These are phyloP conservation scores for Geoglossum glabrum DNA, from an alignment of 495 filamentous ascomycete species.

Conservation along the genomic window DNA sequence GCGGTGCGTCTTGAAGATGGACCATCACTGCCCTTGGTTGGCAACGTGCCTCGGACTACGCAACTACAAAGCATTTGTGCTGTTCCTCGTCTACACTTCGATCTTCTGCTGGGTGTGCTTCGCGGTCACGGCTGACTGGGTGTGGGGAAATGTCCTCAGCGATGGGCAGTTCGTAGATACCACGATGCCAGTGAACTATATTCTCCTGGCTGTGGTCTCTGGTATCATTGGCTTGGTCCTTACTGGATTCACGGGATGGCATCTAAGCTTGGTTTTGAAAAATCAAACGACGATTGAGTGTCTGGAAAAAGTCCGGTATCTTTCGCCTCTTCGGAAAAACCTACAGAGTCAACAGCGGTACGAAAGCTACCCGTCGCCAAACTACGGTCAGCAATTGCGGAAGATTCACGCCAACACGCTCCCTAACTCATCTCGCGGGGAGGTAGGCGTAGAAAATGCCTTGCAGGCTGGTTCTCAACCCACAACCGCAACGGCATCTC, in stretches of 20 bases:
- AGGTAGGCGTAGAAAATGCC: conserved; percentile 50
- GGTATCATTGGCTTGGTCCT: conserved; percentile 85
- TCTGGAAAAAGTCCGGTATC: conserved; percentile 82
- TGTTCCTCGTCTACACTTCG: conserved; percentile 83
- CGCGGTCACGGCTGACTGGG: conserved; percentile 47
- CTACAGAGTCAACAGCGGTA: conserved; percentile 36
- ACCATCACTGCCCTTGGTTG: conserved; percentile 97
- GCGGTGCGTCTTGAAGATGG: conserved; percentile 94
- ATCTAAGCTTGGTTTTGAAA: conserved; percentile 56
- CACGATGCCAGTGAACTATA: conserved; percentile 74
- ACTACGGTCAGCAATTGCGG: conserved; percentile 52
- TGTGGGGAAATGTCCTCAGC: conserved; percentile 58
- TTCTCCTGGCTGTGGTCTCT: conserved; percentile 63
- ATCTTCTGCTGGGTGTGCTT: conserved; percentile 75
- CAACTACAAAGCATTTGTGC: conserved; percentile 88
- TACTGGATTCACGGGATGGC: conserved; percentile 80
- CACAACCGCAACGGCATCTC: conserved; percentile 27
- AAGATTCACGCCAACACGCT: conserved; percentile 69
- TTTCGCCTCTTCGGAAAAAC: conserved; percentile 51
- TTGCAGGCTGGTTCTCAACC: conserved; percentile 9
- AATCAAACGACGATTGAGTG: conserved; percentile 89
- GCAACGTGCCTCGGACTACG: conserved; percentile 83
- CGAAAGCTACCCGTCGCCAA: conserved; percentile 28
- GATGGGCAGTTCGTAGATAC: conserved; percentile 41
- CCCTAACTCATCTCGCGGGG: conserved; percentile 56